Evolutionary conservation across 2,329 filamentous ascomycete species (phyloP).

Genomic region (Aureobasidium melanogenum): DNA sequence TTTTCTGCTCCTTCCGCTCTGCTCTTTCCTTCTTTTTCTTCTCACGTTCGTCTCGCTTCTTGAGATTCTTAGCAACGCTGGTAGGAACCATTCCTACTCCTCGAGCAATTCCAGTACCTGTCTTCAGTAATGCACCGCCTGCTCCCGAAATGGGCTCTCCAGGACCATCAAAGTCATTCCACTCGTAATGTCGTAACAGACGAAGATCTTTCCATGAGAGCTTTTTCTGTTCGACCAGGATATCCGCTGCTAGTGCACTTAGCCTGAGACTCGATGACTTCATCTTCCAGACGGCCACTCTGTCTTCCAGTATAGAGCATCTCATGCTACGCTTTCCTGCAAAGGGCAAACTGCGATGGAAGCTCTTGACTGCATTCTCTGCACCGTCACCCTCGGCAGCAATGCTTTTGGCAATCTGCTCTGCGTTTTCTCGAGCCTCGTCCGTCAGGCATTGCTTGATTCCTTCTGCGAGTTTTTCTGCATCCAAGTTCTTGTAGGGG

Average conservation of each 20-base stretch:
- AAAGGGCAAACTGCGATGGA: constrained; percentile 53
- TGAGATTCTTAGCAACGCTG: constrained; percentile 49
- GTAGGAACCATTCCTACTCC: constrained; percentile 58
- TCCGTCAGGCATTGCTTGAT: constrained; percentile 59
- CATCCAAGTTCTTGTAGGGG: constrained; percentile 58
- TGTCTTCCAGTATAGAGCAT: constrained; percentile 56
- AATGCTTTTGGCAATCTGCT: constrained; percentile 53
- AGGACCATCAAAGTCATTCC: constrained; percentile 69
- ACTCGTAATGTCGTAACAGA: constrained; percentile 58
- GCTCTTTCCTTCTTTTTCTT: constrained; percentile 36
- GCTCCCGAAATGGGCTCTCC: constrained; percentile 63
- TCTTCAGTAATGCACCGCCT: constrained; percentile 52
- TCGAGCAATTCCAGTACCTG: constrained; percentile 49
- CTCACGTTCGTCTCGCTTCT: constrained; percentile 44
- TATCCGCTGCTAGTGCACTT: constrained; percentile 55
- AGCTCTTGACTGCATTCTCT: constrained; percentile 57
- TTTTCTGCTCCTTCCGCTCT: constrained; percentile 21
- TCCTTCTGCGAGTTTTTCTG: constrained; percentile 58
- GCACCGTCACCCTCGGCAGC: constrained; percentile 60
- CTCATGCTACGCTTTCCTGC: constrained; percentile 43
- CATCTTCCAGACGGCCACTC: constrained; percentile 57
- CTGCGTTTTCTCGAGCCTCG: constrained; percentile 49
- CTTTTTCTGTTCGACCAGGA: constrained; percentile 53
- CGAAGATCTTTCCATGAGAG: constrained; percentile 55
- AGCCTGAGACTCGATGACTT: constrained; percentile 53